Evolutionary conservation across 1,284 basidiomycete species (phyloP).

Genomic region (Chondrostereum purpureum): DNA sequence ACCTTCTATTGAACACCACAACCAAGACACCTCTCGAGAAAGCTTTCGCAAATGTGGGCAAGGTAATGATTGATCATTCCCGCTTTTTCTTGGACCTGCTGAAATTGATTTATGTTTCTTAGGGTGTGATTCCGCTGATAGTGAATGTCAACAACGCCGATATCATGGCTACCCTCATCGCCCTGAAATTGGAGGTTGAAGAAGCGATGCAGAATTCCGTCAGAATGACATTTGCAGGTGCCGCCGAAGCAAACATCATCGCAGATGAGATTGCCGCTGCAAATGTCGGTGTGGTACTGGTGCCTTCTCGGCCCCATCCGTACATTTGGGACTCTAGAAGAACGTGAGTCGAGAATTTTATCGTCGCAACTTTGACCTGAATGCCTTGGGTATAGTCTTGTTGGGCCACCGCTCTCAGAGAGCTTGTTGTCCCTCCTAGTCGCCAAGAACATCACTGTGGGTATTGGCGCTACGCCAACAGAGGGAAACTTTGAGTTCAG

Average conservation of each 20-base stretch:
- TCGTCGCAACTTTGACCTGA: too few relatives aligned
- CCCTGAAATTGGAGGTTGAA: conserved; percentile 72
- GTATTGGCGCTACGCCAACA: conserved; percentile 45
- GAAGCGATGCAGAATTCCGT: conserved; percentile 29
- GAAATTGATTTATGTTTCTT: too few relatives aligned
- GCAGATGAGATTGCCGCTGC: conserved; percentile 70
- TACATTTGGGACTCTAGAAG: conserved; percentile 49
- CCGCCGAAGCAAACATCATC: conserved; percentile 67
- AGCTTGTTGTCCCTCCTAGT: conserved; percentile 61
- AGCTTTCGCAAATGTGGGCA: conserved; percentile 41
- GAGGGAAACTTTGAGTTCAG: not conserved
- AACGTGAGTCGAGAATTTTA: too few relatives aligned
- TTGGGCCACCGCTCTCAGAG: conserved; percentile 72
- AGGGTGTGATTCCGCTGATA: not conserved
- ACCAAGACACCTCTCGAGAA: conserved; percentile 34
- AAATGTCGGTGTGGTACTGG: conserved; percentile 69
- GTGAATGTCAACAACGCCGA: conserved; percentile 40
- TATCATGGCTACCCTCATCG: conserved; percentile 70
- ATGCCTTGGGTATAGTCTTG: too few relatives aligned
- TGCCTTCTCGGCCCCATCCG: conserved; percentile 54
- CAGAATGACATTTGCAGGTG: conserved; percentile 62
- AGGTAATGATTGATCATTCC: too few relatives aligned
- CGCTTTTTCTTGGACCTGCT: too few relatives aligned
- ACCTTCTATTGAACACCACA: conserved; percentile 44
- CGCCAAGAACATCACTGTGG: conserved; percentile 70